Evolutionary conservation across 2,329 filamentous ascomycete genomes (phyloP).

Genomic region (Aspergillus latus): DNA sequence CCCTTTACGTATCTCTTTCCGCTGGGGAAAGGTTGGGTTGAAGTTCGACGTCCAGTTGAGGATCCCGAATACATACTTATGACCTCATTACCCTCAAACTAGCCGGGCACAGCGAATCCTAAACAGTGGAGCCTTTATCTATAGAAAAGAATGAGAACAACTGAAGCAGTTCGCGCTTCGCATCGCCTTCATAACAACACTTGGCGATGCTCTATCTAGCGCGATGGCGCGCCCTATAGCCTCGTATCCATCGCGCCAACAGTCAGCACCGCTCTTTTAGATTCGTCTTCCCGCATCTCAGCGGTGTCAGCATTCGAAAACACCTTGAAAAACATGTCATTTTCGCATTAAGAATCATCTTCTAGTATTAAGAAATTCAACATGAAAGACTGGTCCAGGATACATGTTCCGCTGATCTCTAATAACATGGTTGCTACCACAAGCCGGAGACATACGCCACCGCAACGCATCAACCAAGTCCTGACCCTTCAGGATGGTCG

Average conservation of each 20-base stretch:
- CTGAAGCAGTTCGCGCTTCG: too few relatives aligned
- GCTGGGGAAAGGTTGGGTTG: background rate
- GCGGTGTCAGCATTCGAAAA: too few relatives aligned
- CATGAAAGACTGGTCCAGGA: background rate
- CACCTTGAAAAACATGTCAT: too few relatives aligned
- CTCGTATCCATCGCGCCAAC: background rate
- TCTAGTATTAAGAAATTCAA: background rate
- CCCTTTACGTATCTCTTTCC: too few relatives aligned
- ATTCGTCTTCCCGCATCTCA: background rate
- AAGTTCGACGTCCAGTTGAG: background rate
- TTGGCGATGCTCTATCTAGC: background rate
- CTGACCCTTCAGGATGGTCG: slow-evolving; percentile 38
- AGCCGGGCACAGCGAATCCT: too few relatives aligned
- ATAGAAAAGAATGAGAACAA: too few relatives aligned
- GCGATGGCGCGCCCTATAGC: background rate
- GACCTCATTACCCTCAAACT: background rate
- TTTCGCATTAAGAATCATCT: too few relatives aligned
- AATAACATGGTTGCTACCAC: background rate
- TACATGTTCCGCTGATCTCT: background rate
- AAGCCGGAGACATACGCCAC: too few relatives aligned
- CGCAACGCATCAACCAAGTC: slow-evolving; percentile 16
- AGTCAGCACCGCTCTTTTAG: background rate
- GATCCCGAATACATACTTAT: background rate
- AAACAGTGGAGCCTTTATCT: too few relatives aligned
- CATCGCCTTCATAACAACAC: too few relatives aligned